A percentile compares a stretch with the other conserved stretches of the same genome.
phyloP scores from a whole-genome alignment of 345 rosid species.

The Abelmoschus esculentus region DNA sequence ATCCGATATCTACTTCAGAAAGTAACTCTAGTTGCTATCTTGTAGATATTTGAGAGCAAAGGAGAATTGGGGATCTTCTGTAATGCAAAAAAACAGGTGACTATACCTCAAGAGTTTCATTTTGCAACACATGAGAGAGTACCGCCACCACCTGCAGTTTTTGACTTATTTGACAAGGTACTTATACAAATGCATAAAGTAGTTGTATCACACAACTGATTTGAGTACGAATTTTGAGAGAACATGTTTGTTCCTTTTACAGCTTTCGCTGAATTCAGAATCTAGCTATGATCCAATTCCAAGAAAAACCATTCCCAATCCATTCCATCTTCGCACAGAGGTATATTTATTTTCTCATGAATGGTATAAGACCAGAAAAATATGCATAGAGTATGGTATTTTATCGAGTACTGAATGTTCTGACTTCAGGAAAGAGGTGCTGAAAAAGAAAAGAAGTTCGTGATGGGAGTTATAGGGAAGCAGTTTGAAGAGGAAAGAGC shows the following conservation, averaged over 20 bases:
- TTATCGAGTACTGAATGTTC: background rate
- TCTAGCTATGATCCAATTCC: slow-evolving; percentile 47
- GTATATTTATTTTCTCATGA: slow-evolving; percentile 27
- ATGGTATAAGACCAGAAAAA: background rate
- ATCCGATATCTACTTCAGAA: background rate
- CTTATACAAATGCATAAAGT: background rate
- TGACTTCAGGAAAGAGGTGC: slow-evolving; percentile 81
- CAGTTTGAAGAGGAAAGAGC: slow-evolving; percentile 65
- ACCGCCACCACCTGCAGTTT: slow-evolving; percentile 47
- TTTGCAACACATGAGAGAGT: slow-evolving; percentile 81
- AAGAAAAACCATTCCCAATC: slow-evolving; percentile 74
- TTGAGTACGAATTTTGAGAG: background rate
- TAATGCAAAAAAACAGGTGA: slow-evolving; percentile 63
- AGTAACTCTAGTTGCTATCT: background rate
- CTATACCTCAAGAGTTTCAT: slow-evolving; percentile 84
- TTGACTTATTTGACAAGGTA: slow-evolving; percentile 83
- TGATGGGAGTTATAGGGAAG: slow-evolving; percentile 47
- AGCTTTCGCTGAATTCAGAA: slow-evolving; percentile 86
- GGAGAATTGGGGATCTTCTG: slow-evolving; percentile 88
- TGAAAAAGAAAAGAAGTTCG: slow-evolving; percentile 66
- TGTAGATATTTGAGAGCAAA: slow-evolving; percentile 89
- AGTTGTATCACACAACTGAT: background rate
- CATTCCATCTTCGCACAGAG: slow-evolving; percentile 87
- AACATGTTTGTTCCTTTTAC: slow-evolving; percentile 6
- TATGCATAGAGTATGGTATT: background rate